phyloP scores from a whole-genome alignment of 305 asterid species.

The Solanum hybrid region DNA sequence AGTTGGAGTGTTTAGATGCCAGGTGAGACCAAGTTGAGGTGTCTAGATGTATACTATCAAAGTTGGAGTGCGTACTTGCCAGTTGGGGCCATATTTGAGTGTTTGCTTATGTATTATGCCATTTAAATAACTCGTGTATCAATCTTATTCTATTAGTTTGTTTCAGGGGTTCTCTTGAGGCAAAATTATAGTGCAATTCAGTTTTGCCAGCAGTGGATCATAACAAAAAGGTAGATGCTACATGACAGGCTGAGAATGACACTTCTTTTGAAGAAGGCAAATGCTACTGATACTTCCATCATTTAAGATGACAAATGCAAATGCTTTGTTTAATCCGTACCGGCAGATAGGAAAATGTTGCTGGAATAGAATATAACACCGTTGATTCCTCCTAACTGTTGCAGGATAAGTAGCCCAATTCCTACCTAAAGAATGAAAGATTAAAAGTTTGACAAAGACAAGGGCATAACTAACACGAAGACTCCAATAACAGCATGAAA shows the following conservation, averaged over 20 bases:
- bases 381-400: conserved; percentile 74
- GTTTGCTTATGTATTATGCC: background rate
- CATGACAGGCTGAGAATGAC: background rate
- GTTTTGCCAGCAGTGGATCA: background rate
- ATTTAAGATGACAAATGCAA: background rate
- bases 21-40: background rate
- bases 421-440: conserved; percentile 47
- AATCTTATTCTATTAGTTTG: background rate
- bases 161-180: background rate
- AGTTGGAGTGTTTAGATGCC: background rate
- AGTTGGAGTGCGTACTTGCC: background rate
- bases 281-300: background rate
- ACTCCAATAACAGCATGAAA: background rate
- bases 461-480: background rate
- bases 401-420: conserved; percentile 65
- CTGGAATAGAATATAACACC: conserved; percentile 88
- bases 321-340: conserved; percentile 24
- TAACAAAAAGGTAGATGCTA: background rate
- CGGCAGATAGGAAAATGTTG: conserved; percentile 75
- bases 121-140: background rate
- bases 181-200: background rate
- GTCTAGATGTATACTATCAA: background rate
- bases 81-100: background rate
- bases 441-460: background rate
- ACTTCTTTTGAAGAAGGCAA: background rate